Conservation (phyloP, 495 filamentous ascomycete species). For the Astrothelium subdiscretum region DNA sequence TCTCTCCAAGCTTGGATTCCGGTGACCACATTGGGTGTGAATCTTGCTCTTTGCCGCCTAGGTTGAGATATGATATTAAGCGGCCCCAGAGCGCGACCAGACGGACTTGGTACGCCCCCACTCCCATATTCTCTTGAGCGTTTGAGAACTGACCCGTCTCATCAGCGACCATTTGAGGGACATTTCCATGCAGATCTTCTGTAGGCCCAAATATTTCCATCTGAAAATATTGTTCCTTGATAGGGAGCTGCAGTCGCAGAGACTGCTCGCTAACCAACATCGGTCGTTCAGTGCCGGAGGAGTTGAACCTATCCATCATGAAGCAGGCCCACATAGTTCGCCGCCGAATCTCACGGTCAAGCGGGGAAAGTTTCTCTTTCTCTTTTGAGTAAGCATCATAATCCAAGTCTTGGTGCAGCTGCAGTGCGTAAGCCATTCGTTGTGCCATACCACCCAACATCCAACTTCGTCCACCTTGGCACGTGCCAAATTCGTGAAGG, state of each 20-base stretch:
- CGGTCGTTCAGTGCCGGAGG: constrained; percentile 86
- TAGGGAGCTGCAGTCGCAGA: constrained; percentile 79
- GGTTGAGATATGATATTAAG: constrained; percentile 80
- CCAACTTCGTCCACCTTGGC: constrained; percentile 93
- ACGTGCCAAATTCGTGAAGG: constrained; percentile 92
- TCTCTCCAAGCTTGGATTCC: constrained; percentile 58
- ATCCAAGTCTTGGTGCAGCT: constrained; percentile 88
- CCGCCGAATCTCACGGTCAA: constrained; percentile 83
- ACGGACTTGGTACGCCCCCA: constrained; percentile 82
- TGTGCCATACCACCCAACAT: constrained; percentile 88
- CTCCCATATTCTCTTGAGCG: constrained; percentile 80
- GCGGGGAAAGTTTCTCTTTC: constrained; percentile 65
- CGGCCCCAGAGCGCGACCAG: constrained; percentile 80
- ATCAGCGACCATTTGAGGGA: constrained; percentile 51
- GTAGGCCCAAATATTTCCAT: constrained; percentile 84
- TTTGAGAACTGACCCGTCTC: constrained; percentile 54
- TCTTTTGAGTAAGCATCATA: constrained; percentile 53
- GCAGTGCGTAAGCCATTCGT: constrained; percentile 91
- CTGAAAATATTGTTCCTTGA: constrained; percentile 80
- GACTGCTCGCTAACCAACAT: constrained; percentile 84
- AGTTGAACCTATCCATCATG: constrained; percentile 94
- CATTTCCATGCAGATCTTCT: constrained; percentile 66
- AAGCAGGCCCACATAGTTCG: constrained; percentile 98
- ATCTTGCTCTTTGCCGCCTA: constrained; percentile 74
- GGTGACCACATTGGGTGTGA: constrained; percentile 63